These are phyloP conservation scores for Plasmodium reichenowi DNA, from an alignment of 169 alveolate genomes.

Conservation along the genomic window DNA sequence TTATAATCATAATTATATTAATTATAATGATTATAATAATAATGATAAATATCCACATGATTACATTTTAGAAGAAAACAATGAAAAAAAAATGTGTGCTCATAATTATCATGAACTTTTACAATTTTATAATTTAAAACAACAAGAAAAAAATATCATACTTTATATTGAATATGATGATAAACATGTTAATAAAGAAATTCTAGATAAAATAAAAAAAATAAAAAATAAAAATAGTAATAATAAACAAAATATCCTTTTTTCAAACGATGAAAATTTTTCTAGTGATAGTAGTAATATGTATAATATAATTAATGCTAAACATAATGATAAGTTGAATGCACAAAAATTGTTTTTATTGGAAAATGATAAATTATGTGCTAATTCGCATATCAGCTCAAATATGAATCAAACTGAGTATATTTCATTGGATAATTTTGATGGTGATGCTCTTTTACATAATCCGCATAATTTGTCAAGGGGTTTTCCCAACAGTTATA, in stretches of 20 bases:
- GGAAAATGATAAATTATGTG: constrained; percentile 6
- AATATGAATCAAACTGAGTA: constrained; percentile 1
- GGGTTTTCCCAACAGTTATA: not conserved
- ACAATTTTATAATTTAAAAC: constrained; percentile 28
- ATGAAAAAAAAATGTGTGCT: constrained; percentile 18
- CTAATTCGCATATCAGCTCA: not conserved
- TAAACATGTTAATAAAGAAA: not conserved
- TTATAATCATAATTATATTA: not conserved
- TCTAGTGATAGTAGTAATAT: constrained; percentile 11
- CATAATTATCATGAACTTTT: constrained; percentile 44
- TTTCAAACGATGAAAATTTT: constrained; percentile 5
- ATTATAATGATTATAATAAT: not conserved
- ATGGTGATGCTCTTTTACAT: not conserved
- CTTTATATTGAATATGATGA: constrained; percentile 32
- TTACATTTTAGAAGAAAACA: not conserved
- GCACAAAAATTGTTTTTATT: not conserved
- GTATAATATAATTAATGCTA: not conserved
- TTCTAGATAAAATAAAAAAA: constrained; percentile 9
- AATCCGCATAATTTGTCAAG: not conserved
- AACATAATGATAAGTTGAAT: constrained; percentile 3
- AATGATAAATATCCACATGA: not conserved
- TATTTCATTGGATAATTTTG: constrained; percentile 3
- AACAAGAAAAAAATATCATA: constrained; percentile 17
- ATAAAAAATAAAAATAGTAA: constrained; percentile 29
- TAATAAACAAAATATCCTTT: constrained; percentile 4